phyloP scores from a whole-genome alignment of 139 green algal species.

The Coccomyxa sp. region DNA sequence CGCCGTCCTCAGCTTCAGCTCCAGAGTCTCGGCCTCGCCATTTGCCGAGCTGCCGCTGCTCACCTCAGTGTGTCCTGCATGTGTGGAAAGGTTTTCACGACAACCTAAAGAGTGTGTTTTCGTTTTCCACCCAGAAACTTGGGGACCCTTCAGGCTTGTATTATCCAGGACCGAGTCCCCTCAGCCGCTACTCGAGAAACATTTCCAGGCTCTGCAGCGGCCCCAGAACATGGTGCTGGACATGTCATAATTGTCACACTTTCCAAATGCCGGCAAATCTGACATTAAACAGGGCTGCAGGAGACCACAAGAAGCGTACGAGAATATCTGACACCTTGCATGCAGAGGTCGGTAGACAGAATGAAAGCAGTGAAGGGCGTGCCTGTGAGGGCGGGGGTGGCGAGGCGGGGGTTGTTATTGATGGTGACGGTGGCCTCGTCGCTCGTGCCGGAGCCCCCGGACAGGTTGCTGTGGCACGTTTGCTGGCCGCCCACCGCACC shows the following conservation, averaged over 20 bases:
- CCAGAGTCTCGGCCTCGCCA: constrained; percentile 4
- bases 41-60: background rate
- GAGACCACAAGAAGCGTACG: background rate
- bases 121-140: too few relatives aligned
- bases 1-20: background rate
- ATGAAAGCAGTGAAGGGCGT: background rate
- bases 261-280: background rate
- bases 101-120: background rate
- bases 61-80: background rate
- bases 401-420: background rate
- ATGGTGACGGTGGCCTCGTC: background rate
- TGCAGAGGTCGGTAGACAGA: background rate
- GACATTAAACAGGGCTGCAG: background rate
- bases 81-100: background rate
- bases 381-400: background rate
- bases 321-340: background rate
- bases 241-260: background rate
- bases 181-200: background rate
- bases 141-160: background rate
- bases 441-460: background rate
- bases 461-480: background rate
- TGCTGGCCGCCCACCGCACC: background rate
- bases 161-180: background rate
- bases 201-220: background rate
- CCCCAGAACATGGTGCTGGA: background rate